Conservation (phyloP, 2,329 filamentous ascomycete genomes). For the Clathrospora elynae region DNA sequence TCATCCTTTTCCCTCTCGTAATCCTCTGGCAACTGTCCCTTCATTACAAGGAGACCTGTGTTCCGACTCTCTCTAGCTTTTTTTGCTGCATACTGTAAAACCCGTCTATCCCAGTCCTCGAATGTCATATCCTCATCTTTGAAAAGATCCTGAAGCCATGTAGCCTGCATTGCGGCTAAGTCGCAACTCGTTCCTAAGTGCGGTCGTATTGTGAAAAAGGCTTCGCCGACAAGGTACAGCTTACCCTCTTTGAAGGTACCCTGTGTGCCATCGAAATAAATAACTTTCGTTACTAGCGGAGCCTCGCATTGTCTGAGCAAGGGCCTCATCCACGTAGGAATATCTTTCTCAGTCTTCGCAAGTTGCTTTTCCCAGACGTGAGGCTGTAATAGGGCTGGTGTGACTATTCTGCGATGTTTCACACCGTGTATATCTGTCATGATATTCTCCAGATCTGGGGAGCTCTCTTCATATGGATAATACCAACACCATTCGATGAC, state of each 20-base stretch:
- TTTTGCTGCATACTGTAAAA: no score
- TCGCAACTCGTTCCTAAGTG: conserved; percentile 52
- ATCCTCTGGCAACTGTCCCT: no score
- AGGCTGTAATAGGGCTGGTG: conserved; percentile 42
- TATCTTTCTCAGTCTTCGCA: no score
- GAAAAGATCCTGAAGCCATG: no score
- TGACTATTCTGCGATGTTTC: conserved; percentile 49
- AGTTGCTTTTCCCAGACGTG: conserved; percentile 44
- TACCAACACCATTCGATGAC: conserved; percentile 56
- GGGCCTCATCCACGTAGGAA: no score
- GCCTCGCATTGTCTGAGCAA: no score
- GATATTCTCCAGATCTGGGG: conserved; percentile 42
- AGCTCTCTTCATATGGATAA: conserved; percentile 42
- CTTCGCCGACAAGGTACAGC: conserved; percentile 53
- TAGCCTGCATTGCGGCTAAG: conserved; percentile 51
- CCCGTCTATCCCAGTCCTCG: no score
- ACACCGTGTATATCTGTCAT: conserved; percentile 51
- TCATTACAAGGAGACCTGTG: no score
- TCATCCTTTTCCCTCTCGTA: no score
- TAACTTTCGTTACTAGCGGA: no score
- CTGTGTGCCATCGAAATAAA: conserved; percentile 41
- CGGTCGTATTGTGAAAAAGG: conserved; percentile 51
- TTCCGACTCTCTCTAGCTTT: no score
- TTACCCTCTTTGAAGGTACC: conserved; percentile 48
- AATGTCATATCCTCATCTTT: no score